Base-by-base conservation (phyloP, 176 grass and related monocot genomes). In the Musa troglodytarum region DNA sequence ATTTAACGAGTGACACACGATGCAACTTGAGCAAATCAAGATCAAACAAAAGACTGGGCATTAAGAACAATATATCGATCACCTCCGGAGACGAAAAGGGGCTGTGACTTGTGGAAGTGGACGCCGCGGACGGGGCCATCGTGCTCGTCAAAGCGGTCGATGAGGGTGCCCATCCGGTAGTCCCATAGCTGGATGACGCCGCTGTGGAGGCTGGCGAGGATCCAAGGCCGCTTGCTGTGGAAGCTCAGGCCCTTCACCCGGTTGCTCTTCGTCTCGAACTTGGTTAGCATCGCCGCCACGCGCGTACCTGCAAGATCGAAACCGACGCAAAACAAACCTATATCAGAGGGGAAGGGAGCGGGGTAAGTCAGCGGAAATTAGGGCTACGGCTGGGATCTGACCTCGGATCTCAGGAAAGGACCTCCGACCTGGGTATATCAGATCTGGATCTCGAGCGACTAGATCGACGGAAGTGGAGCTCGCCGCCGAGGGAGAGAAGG, bases 201-300 rank as follows among this genome's bases (percentile, higher is more conserved):
- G 79, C 92, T 96, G 84, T 96, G 92, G 86, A 96, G 87, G 71
- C 86, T 87, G 43, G 89, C 72, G 11, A 96, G 89, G 86, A 96
- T 89, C 92, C 92, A 96, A 75, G 89, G 89, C 20, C 92, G 78
- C 15, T 84, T 83, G 82, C 77, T 87, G 90, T 98, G 94, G 74
- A 98, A 93, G 90, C 86, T 91, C 71, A 98, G 76, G 53, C 94
- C 94, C 90, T 98, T 98, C 49, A 98, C 94, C 80, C 94, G 88
- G 83, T 91, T 98, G 82, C 94, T 98, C 90, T 98, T 98, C 57
- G 94, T 98, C 90, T 98, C 94, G 88, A 98, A 93, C 79, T 93
- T 98, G 82, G 90, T 98, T 84, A 98, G 94, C 94, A 98, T 98
- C 87, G 23, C 20, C 25, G 23, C 63, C 63, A 23, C 63, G 63